phyloP scores from a whole-genome alignment of 768 basidiomycete species.

The Boletus insuetus region DNA sequence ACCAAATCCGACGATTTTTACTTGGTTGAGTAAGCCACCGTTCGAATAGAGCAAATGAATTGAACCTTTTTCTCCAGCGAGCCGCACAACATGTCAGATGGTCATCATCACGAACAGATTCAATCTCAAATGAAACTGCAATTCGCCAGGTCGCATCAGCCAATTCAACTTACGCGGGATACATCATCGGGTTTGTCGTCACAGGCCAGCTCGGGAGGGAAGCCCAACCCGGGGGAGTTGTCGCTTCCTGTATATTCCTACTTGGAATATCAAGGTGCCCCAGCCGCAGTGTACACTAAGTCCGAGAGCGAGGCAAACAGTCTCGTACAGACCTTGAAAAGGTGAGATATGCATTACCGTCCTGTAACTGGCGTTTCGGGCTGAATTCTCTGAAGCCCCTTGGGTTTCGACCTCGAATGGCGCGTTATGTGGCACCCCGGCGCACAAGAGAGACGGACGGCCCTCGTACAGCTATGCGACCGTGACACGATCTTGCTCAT shows the following conservation, averaged over 20 bases:
- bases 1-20: background rate
- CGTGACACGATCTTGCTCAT: slow-evolving; percentile 42
- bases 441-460: slow-evolving; percentile 35
- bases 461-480: slow-evolving; percentile 48
- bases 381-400: slow-evolving; percentile 32
- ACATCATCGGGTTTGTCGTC: slow-evolving; percentile 2
- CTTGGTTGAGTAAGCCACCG: slow-evolving; percentile 12
- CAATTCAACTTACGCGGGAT: background rate
- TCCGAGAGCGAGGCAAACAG: slow-evolving; percentile 43
- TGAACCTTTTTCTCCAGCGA: slow-evolving; percentile 6
- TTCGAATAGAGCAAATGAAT: background rate
- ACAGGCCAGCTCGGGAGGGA: background rate
- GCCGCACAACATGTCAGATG: background rate
- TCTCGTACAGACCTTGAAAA: slow-evolving; percentile 35
- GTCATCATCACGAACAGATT: background rate
- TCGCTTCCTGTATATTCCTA: slow-evolving; percentile 38
- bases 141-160: background rate
- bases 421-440: slow-evolving; percentile 33
- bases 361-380: background rate
- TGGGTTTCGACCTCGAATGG: slow-evolving; percentile 57
- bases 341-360: slow-evolving; percentile 26
- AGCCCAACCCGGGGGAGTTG: background rate
- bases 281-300: slow-evolving; percentile 39
- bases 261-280: slow-evolving; percentile 26
- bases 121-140: background rate